phyloP scores from a whole-genome alignment of 106 monocot species.

The Dendrobium catenatum region DNA sequence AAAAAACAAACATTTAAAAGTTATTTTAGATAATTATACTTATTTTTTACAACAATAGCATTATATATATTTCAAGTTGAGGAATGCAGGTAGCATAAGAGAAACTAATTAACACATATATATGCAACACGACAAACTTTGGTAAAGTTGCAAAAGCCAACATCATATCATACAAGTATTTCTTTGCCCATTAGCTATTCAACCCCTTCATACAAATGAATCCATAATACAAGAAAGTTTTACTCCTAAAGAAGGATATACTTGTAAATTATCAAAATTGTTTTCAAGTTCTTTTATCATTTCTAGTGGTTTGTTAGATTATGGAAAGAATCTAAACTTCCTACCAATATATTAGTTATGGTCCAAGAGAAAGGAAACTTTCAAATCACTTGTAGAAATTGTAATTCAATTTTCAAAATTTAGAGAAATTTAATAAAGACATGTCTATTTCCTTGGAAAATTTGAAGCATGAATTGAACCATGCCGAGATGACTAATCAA shows the following conservation, averaged over 20 bases:
- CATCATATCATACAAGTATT: background rate
- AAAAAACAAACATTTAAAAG: too few species aligned
- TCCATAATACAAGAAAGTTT: background rate
- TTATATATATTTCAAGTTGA: too few species aligned
- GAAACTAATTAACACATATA: too few species aligned
- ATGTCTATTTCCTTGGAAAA: too few species aligned
- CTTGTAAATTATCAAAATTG: background rate
- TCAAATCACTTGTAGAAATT: conserved; percentile 27
- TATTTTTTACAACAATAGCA: too few species aligned
- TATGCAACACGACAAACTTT: too few species aligned
- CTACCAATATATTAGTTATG: conserved; percentile 61
- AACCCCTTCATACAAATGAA: conserved; percentile 16
- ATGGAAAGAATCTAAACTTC: conserved; percentile 19
- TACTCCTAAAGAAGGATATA: background rate
- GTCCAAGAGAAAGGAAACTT: conserved; percentile 34
- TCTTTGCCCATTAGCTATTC: conserved; percentile 13
- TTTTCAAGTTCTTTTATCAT: conserved; percentile 8
- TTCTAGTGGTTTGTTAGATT: background rate
- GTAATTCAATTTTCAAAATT: too few species aligned
- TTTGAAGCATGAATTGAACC: too few species aligned
- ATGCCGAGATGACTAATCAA: too few species aligned
- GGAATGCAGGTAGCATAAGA: too few species aligned
- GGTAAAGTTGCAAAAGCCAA: conserved; percentile 20
- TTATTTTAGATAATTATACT: too few species aligned
- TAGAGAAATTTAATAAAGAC: too few species aligned